phyloP scores from a whole-genome alignment of 176 grass and related monocot genomes.

The Aegilops umbellulata region DNA sequence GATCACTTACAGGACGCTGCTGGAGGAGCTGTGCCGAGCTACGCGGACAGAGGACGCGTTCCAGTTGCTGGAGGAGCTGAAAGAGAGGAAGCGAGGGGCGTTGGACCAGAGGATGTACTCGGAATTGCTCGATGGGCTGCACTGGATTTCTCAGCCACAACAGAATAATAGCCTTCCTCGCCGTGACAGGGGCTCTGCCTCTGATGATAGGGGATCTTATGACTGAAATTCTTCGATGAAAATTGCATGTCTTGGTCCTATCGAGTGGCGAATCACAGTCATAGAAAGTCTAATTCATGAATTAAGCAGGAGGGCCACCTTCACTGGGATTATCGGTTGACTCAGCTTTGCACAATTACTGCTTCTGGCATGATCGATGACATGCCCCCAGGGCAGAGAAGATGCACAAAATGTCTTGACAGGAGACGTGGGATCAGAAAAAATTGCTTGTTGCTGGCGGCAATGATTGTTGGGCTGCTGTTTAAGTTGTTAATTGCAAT shows the following conservation, averaged over 20 bases:
- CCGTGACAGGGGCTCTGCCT: slow-evolving; percentile 8
- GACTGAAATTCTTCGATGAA: slow-evolving; percentile 13
- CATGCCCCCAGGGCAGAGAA: no score
- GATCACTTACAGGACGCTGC: slow-evolving; percentile 82
- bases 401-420: no score
- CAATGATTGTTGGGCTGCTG: no score
- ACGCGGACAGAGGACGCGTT: slow-evolving; percentile 60
- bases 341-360: no score
- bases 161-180: background rate
- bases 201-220: slow-evolving; percentile 25
- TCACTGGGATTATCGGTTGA: no score
- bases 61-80: slow-evolving; percentile 68
- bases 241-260: background rate
- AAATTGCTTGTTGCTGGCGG: no score
- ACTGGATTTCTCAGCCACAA: slow-evolving; percentile 82
- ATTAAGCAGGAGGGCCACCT: no score
- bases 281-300: no score
- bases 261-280: no score
- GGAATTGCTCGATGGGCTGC: slow-evolving; percentile 79
- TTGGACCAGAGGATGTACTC: slow-evolving; percentile 69
- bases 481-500: no score
- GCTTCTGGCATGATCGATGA: no score
- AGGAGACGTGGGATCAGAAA: no score
- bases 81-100: slow-evolving; percentile 41
- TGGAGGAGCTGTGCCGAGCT: slow-evolving; percentile 88